Conservation (phyloP, 768 basidiomycete species). For the Lentinula raphanica region DNA sequence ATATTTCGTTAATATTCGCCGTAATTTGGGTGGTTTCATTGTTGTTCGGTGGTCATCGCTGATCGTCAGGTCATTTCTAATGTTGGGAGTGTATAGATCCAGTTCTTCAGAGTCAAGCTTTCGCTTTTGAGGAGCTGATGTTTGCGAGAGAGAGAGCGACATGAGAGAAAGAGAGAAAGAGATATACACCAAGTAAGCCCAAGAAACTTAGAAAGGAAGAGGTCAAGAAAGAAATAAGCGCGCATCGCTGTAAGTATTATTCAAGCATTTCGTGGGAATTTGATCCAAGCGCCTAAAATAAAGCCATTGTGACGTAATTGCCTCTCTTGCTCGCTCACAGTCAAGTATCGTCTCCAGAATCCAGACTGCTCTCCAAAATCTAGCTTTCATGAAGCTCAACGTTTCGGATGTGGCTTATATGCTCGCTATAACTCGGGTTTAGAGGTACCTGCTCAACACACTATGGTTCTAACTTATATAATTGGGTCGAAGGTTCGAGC, state of each 20-base stretch:
- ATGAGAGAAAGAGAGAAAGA: not conserved
- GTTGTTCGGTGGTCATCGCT: not conserved
- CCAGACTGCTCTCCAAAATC: too few species aligned
- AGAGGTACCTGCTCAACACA: too few species aligned
- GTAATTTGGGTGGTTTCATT: slow-evolving; percentile 1
- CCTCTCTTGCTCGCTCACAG: too few species aligned
- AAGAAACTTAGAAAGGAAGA: not conserved
- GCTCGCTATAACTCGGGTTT: too few species aligned
- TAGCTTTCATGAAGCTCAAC: too few species aligned
- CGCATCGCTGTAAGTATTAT: not conserved
- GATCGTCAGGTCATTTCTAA: not conserved
- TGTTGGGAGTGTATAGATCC: not conserved
- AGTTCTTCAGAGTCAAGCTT: not conserved
- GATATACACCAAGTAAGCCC: not conserved
- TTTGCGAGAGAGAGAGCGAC: not conserved
- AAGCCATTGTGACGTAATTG: too few species aligned
- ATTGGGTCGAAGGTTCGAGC: too few species aligned
- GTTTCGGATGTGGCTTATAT: too few species aligned
- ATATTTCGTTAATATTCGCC: slow-evolving; percentile 5
- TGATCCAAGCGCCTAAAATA: not conserved
- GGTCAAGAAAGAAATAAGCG: not conserved
- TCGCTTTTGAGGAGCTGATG: not conserved
- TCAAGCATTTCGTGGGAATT: not conserved
- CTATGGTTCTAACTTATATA: too few species aligned
- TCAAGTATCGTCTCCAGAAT: too few species aligned